These are phyloP conservation scores for Diospyros kaki DNA, from an alignment of 148 eudicot genomes.

Conservation along the genomic window DNA sequence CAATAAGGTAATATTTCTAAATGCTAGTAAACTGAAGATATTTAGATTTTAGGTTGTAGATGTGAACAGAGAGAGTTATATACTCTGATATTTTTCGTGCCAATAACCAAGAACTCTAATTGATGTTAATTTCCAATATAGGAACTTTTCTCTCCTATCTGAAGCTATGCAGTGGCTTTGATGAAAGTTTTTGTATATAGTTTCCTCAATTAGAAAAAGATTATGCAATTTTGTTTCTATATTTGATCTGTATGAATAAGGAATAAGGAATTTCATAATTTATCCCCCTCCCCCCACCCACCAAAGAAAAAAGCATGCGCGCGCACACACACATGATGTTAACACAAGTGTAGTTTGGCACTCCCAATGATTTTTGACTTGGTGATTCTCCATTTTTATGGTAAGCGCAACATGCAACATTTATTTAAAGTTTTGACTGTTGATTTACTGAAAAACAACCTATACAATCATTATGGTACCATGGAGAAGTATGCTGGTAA, in stretches of 20 bases:
- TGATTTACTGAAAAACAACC: neutral
- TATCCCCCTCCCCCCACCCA: too few species aligned
- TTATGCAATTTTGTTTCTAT: too few species aligned
- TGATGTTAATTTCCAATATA: neutral
- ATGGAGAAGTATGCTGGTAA: neutral
- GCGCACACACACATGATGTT: too few species aligned
- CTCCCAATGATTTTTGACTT: too few species aligned
- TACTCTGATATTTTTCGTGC: neutral
- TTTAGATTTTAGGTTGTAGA: neutral
- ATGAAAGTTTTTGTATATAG: neutral
- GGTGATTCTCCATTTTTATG: too few species aligned
- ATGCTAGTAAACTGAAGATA: neutral
- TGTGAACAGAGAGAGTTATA: neutral
- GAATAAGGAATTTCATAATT: too few species aligned
- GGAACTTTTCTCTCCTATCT: neutral
- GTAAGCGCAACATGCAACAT: neutral
- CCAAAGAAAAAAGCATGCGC: too few species aligned
- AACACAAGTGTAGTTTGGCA: too few species aligned
- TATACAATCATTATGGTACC: neutral
- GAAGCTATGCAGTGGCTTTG: neutral
- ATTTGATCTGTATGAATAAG: neutral
- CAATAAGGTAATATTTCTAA: conserved; percentile 60
- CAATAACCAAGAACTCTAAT: neutral
- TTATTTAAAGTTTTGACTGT: neutral
- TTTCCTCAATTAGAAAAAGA: too few species aligned